A percentile compares a stretch with the other conserved stretches of the same genome.
Conservation (phyloP, 1,284 basidiomycete species). For the Chalciporus sp. region DNA sequence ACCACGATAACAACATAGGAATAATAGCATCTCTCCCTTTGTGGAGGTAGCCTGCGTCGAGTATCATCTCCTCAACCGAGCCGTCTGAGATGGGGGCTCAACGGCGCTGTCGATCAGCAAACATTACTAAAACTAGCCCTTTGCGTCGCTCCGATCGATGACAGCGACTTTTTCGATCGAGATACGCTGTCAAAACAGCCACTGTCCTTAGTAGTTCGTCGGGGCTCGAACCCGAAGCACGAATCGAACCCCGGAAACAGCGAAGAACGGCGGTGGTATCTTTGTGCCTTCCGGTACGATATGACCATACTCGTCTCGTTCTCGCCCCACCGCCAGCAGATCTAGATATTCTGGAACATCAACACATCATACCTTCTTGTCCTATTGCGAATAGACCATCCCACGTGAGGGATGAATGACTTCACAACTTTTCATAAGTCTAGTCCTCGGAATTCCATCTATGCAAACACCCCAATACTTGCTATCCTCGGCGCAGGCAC, state of each 20-base stretch:
- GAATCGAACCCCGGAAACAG: background rate
- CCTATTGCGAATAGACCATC: background rate
- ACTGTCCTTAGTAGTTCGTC: background rate
- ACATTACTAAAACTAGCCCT: constrained; percentile 21
- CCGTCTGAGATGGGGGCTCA: background rate
- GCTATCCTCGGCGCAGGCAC: constrained; percentile 31
- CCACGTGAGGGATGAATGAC: constrained; percentile 26
- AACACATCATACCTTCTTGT: background rate
- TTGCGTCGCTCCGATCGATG: constrained; percentile 24
- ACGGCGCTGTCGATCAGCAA: constrained; percentile 9
- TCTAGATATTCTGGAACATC: constrained; percentile 27
- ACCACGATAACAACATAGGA: background rate
- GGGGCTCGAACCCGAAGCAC: background rate
- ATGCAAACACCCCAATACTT: constrained; percentile 1
- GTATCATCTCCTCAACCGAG: background rate
- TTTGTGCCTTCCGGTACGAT: background rate
- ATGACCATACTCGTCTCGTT: constrained; percentile 6
- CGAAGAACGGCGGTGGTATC: background rate
- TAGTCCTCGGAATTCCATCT: constrained; percentile 34
- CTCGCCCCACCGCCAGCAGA: constrained; percentile 13
- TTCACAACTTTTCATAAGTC: constrained; percentile 17
- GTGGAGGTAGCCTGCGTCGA: background rate
- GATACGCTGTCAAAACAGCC: constrained; percentile 8
- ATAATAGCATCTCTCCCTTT: background rate
- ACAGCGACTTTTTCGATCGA: constrained; percentile 30